Evolutionary conservation across 2,329 filamentous ascomycete species (phyloP).

Genomic region (Cryphonectria carpinicola): DNA sequence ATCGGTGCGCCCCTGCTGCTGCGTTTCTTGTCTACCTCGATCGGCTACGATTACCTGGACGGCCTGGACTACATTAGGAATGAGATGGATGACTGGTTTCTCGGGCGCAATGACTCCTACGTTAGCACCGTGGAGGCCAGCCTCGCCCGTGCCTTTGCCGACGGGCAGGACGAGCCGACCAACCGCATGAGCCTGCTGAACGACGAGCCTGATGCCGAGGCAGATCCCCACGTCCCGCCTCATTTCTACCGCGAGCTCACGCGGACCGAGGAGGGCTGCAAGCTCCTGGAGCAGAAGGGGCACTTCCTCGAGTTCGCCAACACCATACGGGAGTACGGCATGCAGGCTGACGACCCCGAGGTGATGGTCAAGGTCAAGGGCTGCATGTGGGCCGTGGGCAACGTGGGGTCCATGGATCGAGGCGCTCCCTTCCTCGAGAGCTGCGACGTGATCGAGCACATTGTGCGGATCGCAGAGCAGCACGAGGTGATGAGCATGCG

Average conservation of each 20-base stretch:
- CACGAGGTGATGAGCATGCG: constrained; percentile 91
- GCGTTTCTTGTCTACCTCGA: constrained; percentile 91
- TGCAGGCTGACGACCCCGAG: constrained; percentile 84
- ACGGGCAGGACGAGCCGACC: constrained; percentile 62
- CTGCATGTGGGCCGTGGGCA: constrained; percentile 95
- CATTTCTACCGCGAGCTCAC: constrained; percentile 98
- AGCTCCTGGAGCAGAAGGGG: constrained; percentile 85
- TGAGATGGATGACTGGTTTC: constrained; percentile 99
- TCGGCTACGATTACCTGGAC: constrained; percentile 96
- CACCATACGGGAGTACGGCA: constrained; percentile 85
- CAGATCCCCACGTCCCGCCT: constrained; percentile 76
- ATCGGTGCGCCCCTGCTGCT: constrained; percentile 92
- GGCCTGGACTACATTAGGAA: constrained; percentile 98
- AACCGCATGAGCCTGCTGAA: constrained; percentile 63
- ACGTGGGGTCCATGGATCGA: constrained; percentile 97
- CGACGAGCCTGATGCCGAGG: constrained; percentile 57
- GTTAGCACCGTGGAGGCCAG: constrained; percentile 95
- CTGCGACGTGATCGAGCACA: constrained; percentile 83
- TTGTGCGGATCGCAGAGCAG: constrained; percentile 84
- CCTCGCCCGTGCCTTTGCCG: constrained; percentile 80
- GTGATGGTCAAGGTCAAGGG: constrained; percentile 92
- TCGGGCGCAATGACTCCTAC: constrained; percentile 95
- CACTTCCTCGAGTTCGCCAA: constrained; percentile 93
- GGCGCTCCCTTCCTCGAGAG: constrained; percentile 93
- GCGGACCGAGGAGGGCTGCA: constrained; percentile 89